Evolutionary conservation across 768 basidiomycete species (phyloP).

Genomic region (Imleria badia): DNA sequence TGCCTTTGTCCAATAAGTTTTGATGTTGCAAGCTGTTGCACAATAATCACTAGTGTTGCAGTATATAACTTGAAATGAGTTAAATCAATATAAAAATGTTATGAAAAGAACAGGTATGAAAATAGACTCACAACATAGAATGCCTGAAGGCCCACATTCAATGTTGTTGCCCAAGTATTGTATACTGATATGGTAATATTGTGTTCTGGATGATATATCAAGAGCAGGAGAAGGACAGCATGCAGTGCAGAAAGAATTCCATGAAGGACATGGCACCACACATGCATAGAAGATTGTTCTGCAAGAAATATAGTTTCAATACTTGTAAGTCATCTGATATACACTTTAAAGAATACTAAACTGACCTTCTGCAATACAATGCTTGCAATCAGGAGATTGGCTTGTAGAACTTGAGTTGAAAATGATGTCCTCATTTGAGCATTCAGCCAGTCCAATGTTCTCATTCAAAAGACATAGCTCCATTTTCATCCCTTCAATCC

Average conservation of each 20-base stretch:
- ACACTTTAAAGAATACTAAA: background rate
- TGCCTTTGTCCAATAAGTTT: background rate
- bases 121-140: background rate
- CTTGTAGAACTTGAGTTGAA: background rate
- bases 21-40: constrained; percentile 16
- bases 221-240: background rate
- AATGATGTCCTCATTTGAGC: background rate
- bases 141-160: background rate
- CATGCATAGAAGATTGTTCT: background rate
- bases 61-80: constrained; percentile 10
- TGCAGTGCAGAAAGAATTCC: background rate
- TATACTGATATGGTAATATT: background rate
- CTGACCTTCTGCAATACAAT: background rate
- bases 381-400: background rate
- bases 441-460: too few relatives aligned
- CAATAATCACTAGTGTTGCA: constrained; percentile 17
- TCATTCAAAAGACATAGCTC: background rate
- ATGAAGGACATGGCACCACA: background rate
- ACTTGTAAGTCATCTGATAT: background rate
- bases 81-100: background rate
- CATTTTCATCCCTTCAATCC: background rate
- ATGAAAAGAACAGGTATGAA: background rate
- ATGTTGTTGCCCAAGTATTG: background rate
- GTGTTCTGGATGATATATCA: background rate
- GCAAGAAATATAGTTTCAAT: background rate